Evolutionary conservation across 352 stramenopile genomes (phyloP), one percentile per base, ranked within the genome.

Genomic region (Pythium rishiriense): DNA sequence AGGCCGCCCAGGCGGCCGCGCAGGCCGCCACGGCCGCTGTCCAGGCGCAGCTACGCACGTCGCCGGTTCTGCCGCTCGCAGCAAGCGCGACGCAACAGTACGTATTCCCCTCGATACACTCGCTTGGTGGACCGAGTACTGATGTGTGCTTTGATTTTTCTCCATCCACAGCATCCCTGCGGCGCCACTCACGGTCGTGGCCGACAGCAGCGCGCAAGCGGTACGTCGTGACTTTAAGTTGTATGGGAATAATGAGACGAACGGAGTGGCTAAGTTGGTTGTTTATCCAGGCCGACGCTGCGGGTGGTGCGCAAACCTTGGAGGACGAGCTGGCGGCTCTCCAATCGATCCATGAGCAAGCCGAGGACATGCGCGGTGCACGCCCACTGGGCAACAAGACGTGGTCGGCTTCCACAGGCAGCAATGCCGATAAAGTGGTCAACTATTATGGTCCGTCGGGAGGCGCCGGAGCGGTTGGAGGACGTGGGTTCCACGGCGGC

Each of bases 291-390:
- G 37, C 48, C 48, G 65, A 64, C 47, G 41, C 65, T 3, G 48
- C 58, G 35, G 74, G 63, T 37, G 86, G 84, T 21, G 84, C 86
- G 5, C 79, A 94, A 63, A 94, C 86, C 1, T 85, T 93, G 78
- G 86, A 94, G 62, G 86, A 94, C 49, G 86, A 94, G 51, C 58
- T 94, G 42, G 83, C 85, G 22, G 86, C 84, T n/a, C 50, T 94
- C 49, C 71, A 93, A 48, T 91, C 82, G 17, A 94, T 94, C 66
- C 82, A 92, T 43, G 84, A 93, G 73, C 84, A 93, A 62, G 86
- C 86, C 1, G 86, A 93, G 59, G 86, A 94, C 49, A 76, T 92
- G 74, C 79, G 86, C 33, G 84, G 84, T 29, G 73, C 83, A 7
- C 79, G 86, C 3, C 61, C 61, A 49, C 63, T 88, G 43, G 86